Percentiles rank a stretch among this genome's conserved stretches.
Evolutionary conservation across 139 green algal species (phyloP).

Genomic region (Parachlorella kessleri): DNA sequence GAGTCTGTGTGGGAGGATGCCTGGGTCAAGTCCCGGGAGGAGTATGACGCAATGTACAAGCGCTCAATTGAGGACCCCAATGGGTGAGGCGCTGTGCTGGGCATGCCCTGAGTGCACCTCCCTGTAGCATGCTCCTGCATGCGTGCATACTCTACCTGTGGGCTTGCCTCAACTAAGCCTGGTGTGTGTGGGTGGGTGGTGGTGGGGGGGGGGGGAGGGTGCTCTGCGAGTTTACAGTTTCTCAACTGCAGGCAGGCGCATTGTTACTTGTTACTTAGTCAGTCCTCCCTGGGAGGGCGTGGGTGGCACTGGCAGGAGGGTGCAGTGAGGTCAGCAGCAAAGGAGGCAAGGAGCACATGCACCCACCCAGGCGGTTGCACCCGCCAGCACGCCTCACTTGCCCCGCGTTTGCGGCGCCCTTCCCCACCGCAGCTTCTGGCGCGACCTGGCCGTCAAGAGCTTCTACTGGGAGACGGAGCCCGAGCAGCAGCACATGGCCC

Average conservation of each 20-base stretch:
- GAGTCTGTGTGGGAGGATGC: neutral
- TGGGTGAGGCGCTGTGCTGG: neutral
- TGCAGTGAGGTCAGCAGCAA: no score
- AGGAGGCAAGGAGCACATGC: no score
- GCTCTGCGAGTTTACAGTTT: neutral
- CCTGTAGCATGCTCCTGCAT: neutral
- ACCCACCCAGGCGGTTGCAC: no score
- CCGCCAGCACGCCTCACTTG: no score
- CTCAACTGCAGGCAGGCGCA: no score
- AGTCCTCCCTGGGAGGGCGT: no score
- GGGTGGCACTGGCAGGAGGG: no score
- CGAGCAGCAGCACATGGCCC: constrained; percentile 18
- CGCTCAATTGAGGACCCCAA: constrained; percentile 70
- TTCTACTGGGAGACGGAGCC: constrained; percentile 88
- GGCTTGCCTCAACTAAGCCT: no score
- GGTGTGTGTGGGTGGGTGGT: neutral
- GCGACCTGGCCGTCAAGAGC: constrained; percentile 69
- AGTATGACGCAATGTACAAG: constrained; percentile 89
- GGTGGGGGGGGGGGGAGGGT: neutral
- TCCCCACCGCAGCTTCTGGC: no score
- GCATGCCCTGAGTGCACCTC: neutral
- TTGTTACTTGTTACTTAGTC: no score
- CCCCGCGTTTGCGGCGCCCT: no score
- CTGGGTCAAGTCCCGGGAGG: constrained; percentile 22
- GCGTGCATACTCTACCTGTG: no score